These are phyloP conservation scores for Dendrobium catenatum DNA, from an alignment of 106 monocot genomes.

Conservation along the genomic window DNA sequence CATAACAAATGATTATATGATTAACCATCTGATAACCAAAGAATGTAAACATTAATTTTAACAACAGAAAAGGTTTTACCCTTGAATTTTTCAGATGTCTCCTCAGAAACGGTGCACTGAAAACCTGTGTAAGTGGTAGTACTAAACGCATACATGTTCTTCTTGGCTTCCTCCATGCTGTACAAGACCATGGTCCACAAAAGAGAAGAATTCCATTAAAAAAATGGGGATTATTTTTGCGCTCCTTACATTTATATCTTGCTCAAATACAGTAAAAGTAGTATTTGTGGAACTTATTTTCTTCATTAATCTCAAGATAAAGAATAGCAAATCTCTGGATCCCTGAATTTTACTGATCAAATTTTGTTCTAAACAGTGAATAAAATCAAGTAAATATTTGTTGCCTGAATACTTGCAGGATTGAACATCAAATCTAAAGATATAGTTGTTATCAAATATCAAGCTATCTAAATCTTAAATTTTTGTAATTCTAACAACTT, in stretches of 20 bases:
- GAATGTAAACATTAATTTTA: not conserved
- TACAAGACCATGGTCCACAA: slow-evolving; percentile 2
- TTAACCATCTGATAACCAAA: not conserved
- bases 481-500: no score
- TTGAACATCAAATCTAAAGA: no score
- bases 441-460: no score
- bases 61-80: slow-evolving; percentile 25
- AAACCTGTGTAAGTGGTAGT: slow-evolving; percentile 97
- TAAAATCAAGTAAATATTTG: no score
- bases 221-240: not conserved
- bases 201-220: not conserved
- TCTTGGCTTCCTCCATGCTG: slow-evolving; percentile 99
- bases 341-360: no score
- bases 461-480: no score
- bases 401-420: no score
- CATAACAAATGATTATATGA: slow-evolving; percentile 5
- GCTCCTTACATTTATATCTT: not conserved
- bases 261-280: not conserved
- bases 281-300: no score
- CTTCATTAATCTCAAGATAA: no score
- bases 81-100: slow-evolving; percentile 96
- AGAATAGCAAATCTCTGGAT: no score
- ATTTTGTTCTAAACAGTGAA: no score
- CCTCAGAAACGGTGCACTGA: slow-evolving; percentile 85
- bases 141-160: slow-evolving; percentile 99